Base-by-base conservation (phyloP, 75 land plant species). In the Picea glauca region DNA sequence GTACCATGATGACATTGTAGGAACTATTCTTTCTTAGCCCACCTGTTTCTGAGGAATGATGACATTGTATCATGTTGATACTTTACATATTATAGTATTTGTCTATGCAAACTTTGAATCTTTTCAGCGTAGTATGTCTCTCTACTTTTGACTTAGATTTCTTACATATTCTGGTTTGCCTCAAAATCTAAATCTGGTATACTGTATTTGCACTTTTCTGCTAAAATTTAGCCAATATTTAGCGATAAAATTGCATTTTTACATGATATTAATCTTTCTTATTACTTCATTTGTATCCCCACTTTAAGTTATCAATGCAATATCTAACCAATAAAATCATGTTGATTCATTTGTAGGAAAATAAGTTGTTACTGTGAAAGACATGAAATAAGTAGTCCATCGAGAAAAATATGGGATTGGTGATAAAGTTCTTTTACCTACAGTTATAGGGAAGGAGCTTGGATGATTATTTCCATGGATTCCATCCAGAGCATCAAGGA, bases 371-470 rank as follows among this genome's bases (percentile, higher is more conserved):
- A 62, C 88, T 32, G 74, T 93, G 32, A 96, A 91, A 79, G 93
- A 97, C 81, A 80, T 97, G 58, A 93, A 87, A 86, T 90, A 86
- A 78, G 98, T 98, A 43, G 88, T 97, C 21, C 86, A 87, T 68
- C 87, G 99, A 75, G 92, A 89, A 20, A 95, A 91, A 79, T 95
- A 85, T 83, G 99, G 99, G 50, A 88, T 95, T 66, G 90, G 92
- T 50, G 89, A 86, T 54, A 85, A 57, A 75, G 83, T 72, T 46
- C 56, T 13, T 2, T 77, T 38, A 60, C 54, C 84, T 11, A 64
- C 57, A 50, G 80, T 62, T 21, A 66, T 88, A 65, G 85, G 78
- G 70, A 84, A 87, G 56, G 85, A 84, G 43, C 78, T 89, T 26
- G 84, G 43, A 17, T 84, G 80, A 77, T 60, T 89, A 56, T 86